Base-by-base conservation (phyloP, 805 yeast genomes). In the Wickerhamomyces alni region DNA sequence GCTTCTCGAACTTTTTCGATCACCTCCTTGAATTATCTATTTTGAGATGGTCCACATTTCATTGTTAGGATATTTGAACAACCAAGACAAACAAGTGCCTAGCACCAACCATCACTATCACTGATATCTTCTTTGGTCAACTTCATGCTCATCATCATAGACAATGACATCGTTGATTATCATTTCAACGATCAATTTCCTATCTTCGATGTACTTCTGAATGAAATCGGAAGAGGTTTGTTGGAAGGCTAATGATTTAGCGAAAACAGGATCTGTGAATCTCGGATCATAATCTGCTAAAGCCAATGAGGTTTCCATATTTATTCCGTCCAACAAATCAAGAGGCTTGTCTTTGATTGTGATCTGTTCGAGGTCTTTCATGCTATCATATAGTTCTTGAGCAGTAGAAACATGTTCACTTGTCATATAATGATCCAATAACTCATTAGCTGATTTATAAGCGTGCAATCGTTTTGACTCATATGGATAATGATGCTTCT, bases 211-310 rank as follows among this genome's bases (percentile, higher is more conserved):
- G 17, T 37, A 40, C 21, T 37, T 33, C 7, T 29, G 19, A 11
- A 40, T 9, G 26, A 40, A 40, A 4, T 25, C 19, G 7, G 25
- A 17, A 30, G 29, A 31, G 2, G 43, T 37, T 7, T 17, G 12
- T 11, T 30, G 43, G 28, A 37, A 37, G 5, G 19, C 19, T 13
- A 33, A 19, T 6, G 8, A 3, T 12, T 8, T 18, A 5, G 29
- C 29, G 38, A 40, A 40, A 2, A 40, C 33, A 13, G 43, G 40
- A 26, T 40, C 43, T 4, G 25, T 30, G 16, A 25, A 37, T 26
- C 43, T 37, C 30, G 43, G 43, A 34, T 40, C 43, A 26, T 24
- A 40, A 27, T 40, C 43, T 8, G 29, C n/a, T 10, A 16, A 29
- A 17, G 37, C 21, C 7, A 40, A 15, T 2, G 28, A 17, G 15